Base-by-base conservation (phyloP, 129 eudicot genomes). In the Deinandra increscens region DNA sequence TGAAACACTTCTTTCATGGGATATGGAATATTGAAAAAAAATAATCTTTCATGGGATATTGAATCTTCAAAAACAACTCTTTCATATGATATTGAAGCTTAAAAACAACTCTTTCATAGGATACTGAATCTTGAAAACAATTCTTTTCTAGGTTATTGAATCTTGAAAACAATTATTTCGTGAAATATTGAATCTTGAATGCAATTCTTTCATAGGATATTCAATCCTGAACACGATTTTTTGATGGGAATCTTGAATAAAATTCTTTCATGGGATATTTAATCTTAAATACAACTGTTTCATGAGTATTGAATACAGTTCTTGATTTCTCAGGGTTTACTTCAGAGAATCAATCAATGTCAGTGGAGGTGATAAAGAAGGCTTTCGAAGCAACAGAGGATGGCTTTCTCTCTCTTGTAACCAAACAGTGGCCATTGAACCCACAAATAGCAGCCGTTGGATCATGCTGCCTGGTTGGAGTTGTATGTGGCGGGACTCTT, bases 371-470 rank as follows among this genome's bases (percentile, higher is more conserved):
- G 9, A 92, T 91, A 36, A 75, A 76, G 62, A 92, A 92, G 82
- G 98, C 98, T 49, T 87, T 86, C 29, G 86, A 88, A 83, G 98
- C 98, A 15, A 92, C 98, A 9, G 98, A 92, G 80, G 98, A 92
- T 39, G 96, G 91, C 9, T 92, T 92, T 64, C 51, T 82, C 54
- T 82, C 95, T 39, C 72, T 92, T 63, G 98, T 92, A 6, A 55
- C 87, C 56, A 84, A 80, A 72, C 94, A 92, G 49, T 92, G 98
- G 98, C 87, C 91, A 22, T 81, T 83, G 81, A 75, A 77, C 12
- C 91, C 97, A 6, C 97, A 91, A 83, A 86, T 91, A 45, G 97
- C 97, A 14, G 96, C 97, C 1, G 97, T 91, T 74, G 97, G 97
- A 39, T 91, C 97, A 9, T 91, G 97, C 81, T 91, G 97, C 62